Evolutionary conservation across 306 rosid genomes (phyloP), one percentile per base, ranked within the genome.

Genomic region (Ormosia emarginata): DNA sequence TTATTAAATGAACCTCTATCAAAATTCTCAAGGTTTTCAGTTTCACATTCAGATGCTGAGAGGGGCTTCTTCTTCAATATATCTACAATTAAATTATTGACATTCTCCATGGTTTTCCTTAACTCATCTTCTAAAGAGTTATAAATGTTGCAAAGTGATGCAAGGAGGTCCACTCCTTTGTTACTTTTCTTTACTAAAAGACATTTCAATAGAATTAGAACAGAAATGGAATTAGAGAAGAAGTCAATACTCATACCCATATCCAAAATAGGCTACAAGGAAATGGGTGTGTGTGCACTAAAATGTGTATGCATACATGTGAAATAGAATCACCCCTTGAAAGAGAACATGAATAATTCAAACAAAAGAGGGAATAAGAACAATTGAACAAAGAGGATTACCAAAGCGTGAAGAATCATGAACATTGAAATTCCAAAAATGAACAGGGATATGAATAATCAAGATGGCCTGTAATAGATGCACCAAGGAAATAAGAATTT

Each of bases 101-200:
- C 88, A 77, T 88, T 93, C 85, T 90, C 99, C 91, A 91, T 91
- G 56, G 88, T 88, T 89, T 88, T 87, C 89, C 80, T 92, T 88
- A 94, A 70, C 67, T 92, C 99, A 15, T 92, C 99, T 87, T 94
- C 99, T 44, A 97, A 88, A 58, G 97, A 90, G 81, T 92, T 67
- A 71, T 87, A 89, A 33, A 75, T 84, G 82, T 92, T 86, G 93
- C 98, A 93, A 56, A 96, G 99, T 43, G 97, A 92, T 72, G 97
- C 92, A 79, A 90, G 82, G 74, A 96, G 88, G 78, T 96, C 98
- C 89, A 93, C 97, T 13, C 95, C 89, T 83, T 87, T 92, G 83
- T 61, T 82, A 32, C 88, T 90, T 79, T 87, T 96, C 85, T 86
- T 96, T 56, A 90, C 99, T 96, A 88, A 72, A 85, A 67, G 12